Evolutionary conservation across 345 rosid species (phyloP).

Genomic region (Trapa bicornis): DNA sequence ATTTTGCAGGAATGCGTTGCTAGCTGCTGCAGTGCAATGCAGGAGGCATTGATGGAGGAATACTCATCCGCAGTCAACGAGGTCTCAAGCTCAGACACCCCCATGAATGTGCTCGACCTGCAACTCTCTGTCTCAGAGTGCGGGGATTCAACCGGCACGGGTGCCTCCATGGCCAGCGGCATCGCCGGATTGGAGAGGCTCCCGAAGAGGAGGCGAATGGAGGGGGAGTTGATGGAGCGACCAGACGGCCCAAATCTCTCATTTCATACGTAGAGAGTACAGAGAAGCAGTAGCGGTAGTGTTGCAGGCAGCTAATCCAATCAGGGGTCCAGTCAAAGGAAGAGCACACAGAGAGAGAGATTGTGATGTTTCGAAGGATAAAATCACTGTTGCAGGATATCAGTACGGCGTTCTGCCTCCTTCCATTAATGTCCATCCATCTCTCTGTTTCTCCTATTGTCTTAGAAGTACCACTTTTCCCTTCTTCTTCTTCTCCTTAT

Average conservation of each 20-base stretch:
- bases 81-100: conserved; percentile 30
- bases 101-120: conserved; percentile 44
- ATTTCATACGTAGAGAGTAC: not conserved
- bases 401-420: conserved; percentile 9
- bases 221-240: not conserved
- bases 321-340: conserved; percentile 9
- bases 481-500: not conserved
- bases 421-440: not conserved
- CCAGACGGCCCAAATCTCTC: conserved; percentile 1
- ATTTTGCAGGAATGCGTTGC: conserved; percentile 26
- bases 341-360: not conserved
- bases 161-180: conserved; percentile 7
- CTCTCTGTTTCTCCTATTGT: not conserved
- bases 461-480: not conserved
- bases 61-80: conserved; percentile 23
- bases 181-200: not conserved
- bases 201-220: conserved; percentile 10
- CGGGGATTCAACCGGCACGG: conserved; percentile 18
- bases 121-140: conserved; percentile 38
- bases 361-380: conserved; percentile 11
- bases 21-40: conserved; percentile 38
- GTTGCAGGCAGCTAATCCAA: conserved; percentile 27
- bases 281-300: not conserved
- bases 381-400: conserved; percentile 17
- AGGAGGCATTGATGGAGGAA: conserved; percentile 22